Percentiles rank a stretch among this genome's conserved stretches.
Conservation (phyloP, 495 filamentous ascomycete genomes). For the Terfezia claveryi region DNA sequence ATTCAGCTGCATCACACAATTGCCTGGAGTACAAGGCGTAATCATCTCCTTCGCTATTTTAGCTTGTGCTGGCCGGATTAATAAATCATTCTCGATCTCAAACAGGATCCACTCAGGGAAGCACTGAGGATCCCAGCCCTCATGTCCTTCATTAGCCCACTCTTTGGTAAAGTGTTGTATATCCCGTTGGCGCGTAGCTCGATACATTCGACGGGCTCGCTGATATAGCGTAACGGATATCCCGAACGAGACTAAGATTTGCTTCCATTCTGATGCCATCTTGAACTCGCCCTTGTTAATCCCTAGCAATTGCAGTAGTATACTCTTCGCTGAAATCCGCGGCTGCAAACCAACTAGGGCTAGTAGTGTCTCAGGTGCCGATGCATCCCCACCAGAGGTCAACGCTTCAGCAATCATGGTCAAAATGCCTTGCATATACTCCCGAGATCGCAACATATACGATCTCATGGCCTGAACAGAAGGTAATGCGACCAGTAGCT, state of each 20-base stretch:
- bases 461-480: too few relatives aligned
- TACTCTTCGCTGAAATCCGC: conserved; percentile 24
- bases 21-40: conserved; percentile 23
- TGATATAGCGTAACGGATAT: conserved; percentile 26
- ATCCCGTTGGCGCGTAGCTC: not conserved
- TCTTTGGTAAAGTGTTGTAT: conserved; percentile 15
- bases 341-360: conserved; percentile 27
- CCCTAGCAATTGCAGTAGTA: conserved; percentile 33
- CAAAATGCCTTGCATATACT: too few relatives aligned
- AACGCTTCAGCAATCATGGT: too few relatives aligned
- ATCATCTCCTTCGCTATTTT: conserved; percentile 32
- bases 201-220: conserved; percentile 22
- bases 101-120: conserved; percentile 34
- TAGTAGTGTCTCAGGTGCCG: not conserved
- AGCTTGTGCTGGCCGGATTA: conserved; percentile 30
- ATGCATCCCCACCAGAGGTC: too few relatives aligned
- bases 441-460: too few relatives aligned
- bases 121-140: conserved; percentile 28
- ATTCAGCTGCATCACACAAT: conserved; percentile 35
- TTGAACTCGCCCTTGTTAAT: conserved; percentile 18
- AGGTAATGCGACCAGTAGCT: too few relatives aligned
- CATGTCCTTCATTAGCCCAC: conserved; percentile 25
- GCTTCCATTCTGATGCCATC: conserved; percentile 26
- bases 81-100: conserved; percentile 33
- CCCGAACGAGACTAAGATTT: conserved; percentile 25